phyloP scores from a whole-genome alignment of 2,329 filamentous ascomycete species.

The Pseudofabraea citricarpa region DNA sequence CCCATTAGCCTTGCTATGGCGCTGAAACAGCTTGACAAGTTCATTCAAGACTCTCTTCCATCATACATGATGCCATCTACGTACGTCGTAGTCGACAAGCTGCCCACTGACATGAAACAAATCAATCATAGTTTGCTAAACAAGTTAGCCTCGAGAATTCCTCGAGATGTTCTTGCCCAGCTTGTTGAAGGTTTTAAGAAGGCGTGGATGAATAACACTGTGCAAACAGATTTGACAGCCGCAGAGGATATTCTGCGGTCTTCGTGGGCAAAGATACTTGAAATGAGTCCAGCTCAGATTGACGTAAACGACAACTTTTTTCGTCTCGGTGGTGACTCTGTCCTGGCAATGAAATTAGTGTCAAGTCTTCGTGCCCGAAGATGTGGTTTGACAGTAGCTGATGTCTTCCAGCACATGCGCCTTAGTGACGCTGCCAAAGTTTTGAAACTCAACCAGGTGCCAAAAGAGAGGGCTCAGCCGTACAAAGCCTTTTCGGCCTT shows the following conservation, averaged over 20 bases:
- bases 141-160: constrained; percentile 24
- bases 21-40: constrained; percentile 37
- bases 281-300: constrained; percentile 23
- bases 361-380: constrained; percentile 25
- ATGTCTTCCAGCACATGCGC: constrained; percentile 34
- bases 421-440: constrained; percentile 21
- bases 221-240: constrained; percentile 27
- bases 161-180: constrained; percentile 15
- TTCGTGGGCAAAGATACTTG: constrained; percentile 26
- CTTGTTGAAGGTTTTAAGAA: constrained; percentile 21
- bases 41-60: constrained; percentile 37
- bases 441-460: constrained; percentile 25
- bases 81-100: constrained; percentile 35
- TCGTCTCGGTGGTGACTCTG: constrained; percentile 31
- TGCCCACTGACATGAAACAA: constrained; percentile 25
- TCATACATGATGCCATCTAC: constrained; percentile 41
- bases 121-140: constrained; percentile 27
- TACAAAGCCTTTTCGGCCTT: constrained; percentile 33
- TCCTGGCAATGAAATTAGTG: constrained; percentile 39
- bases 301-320: constrained; percentile 34
- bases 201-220: constrained; percentile 29
- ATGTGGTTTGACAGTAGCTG: constrained; percentile 34
- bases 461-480: constrained; percentile 13
- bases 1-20: constrained; percentile 27
- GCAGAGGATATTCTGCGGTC: constrained; percentile 30